These are phyloP conservation scores for Actinomortierella wolfii DNA, from an alignment of 371 early-diverging fungal species.

Conservation along the genomic window DNA sequence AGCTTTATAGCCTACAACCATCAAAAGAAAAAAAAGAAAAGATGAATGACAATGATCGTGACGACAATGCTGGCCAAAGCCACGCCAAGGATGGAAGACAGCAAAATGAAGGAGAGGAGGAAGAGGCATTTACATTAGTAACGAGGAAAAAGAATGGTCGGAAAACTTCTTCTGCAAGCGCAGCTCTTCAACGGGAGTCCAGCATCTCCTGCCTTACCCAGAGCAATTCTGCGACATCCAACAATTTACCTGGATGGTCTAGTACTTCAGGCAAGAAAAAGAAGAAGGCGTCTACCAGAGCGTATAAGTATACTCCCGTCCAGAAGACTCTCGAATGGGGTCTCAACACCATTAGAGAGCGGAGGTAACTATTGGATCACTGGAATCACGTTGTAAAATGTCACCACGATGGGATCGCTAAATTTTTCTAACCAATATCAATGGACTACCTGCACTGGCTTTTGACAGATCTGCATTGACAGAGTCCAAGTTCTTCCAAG, in stretches of 20 bases:
- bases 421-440: too few species aligned
- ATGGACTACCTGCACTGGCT: too few species aligned
- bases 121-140: constrained; percentile 33
- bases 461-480: too few species aligned
- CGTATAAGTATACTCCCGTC: not conserved
- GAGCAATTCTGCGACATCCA: not conserved
- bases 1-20: too few species aligned
- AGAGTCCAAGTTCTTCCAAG: too few species aligned
- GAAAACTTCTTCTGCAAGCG: not conserved
- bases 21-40: too few species aligned
- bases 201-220: not conserved
- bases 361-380: not conserved
- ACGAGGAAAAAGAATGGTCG: constrained; percentile 18
- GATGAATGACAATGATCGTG: too few species aligned
- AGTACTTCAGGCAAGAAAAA: constrained; percentile 18
- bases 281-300: constrained; percentile 21
- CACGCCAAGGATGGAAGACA: too few species aligned
- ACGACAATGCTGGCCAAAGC: too few species aligned
- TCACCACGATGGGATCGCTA: too few species aligned
- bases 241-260: constrained; percentile 29
- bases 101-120: not conserved
- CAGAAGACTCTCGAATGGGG: constrained; percentile 28
- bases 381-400: too few species aligned
- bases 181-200: not conserved
- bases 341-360: constrained; percentile 16